Conservation (phyloP, 1,139 yeast species). For the Geotrichum citri-aurantii region DNA sequence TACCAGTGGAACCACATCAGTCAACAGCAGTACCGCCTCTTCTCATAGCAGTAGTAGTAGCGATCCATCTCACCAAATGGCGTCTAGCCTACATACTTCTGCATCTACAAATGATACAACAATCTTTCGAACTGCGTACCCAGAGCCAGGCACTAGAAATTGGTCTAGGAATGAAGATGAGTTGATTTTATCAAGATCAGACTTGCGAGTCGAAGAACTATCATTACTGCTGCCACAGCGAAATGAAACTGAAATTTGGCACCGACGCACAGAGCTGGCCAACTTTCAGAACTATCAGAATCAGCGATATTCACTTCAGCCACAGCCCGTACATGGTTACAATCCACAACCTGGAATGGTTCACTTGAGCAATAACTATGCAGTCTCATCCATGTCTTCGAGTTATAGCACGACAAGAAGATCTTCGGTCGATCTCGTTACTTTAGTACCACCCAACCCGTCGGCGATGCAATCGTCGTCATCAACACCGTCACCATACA, state of each 20-base stretch:
- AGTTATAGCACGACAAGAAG: background rate
- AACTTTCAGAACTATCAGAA: background rate
- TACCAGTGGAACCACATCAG: constrained; percentile 11
- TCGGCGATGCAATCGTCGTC: constrained; percentile 10
- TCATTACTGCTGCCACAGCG: constrained; percentile 66
- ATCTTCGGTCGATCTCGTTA: background rate
- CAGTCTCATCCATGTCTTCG: background rate
- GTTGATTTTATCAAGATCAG: constrained; percentile 53
- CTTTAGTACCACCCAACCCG: background rate
- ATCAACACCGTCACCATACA: constrained; percentile 18
- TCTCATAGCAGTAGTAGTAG: constrained; percentile 6
- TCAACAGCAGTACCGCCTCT: constrained; percentile 6
- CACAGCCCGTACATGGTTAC: background rate
- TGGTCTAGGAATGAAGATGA: constrained; percentile 68
- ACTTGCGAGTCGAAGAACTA: constrained; percentile 67
- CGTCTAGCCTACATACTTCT: constrained; percentile 13
- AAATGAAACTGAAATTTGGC: constrained; percentile 17
- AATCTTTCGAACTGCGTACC: constrained; percentile 6
- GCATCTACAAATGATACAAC: constrained; percentile 8
- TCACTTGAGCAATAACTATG: background rate
- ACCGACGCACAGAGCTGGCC: constrained; percentile 12
- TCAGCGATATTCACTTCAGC: constrained; percentile 7
- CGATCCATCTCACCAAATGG: constrained; percentile 2
- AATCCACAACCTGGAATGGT: background rate
- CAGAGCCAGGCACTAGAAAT: constrained; percentile 15